Evolutionary conservation across 306 rosid genomes (phyloP), one percentile per base, ranked within the genome.

Genomic region (Quercus ilex): DNA sequence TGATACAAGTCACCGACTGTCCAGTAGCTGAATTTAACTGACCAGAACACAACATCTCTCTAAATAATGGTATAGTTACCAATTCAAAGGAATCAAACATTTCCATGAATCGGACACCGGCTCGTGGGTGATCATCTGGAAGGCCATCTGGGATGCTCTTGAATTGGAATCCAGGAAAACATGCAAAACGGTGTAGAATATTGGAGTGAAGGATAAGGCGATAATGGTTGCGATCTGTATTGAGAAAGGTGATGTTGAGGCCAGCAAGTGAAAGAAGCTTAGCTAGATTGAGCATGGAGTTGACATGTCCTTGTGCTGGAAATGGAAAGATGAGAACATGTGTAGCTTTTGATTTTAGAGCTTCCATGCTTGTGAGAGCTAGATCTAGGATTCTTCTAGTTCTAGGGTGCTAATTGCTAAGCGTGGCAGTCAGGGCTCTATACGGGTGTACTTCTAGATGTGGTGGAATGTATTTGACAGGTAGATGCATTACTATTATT

Each of bases 281-380:
- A 0, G 84, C 89, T 0, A 86, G 83, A 11, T 83, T 74, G 41
- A 86, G 87, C 85, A 76, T 83, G 26, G 81, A 18, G 69, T 73
- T 75, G 12, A 86, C 81, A 62, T 80, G 87, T 18, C 89, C 85
- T 52, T 83, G 87, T 0, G 19, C 53, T 18, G 85, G 83, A 2
- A 73, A 2, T 0, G 89, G 85, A 52, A 86, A 75, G 20, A 86
- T 57, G 1, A 83, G 74, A 30, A 86, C 81, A 5, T 78, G 77
- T 3, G 75, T 68, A 5, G 31, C 25, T 1, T 20, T 5, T 53
- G 55, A 1, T 0, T 13, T 21, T 35, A 35, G 41, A 21, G 31
- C 4, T 17, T 52, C 46, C 71, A 67, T 33, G 5, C 6, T 35
- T 35, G 8, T 35, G 41, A 6, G 49, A 33, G 19, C 14, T 46